phyloP scores from a whole-genome alignment of 441 rosid species.

The Gossypium gossypioides region DNA sequence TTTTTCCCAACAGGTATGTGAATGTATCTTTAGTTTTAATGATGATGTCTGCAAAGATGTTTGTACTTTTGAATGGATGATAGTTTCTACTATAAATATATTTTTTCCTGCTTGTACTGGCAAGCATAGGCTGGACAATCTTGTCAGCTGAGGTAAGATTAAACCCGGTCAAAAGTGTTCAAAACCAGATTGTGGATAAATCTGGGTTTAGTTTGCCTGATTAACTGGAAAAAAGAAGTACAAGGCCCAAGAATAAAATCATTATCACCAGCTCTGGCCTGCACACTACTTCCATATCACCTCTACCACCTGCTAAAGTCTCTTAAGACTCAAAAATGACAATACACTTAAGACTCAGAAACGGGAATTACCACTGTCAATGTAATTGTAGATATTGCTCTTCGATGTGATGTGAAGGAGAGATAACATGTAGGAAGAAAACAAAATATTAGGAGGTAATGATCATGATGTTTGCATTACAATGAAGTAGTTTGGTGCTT shows the following conservation, averaged over 20 bases:
- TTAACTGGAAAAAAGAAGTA: background rate
- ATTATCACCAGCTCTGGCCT: background rate
- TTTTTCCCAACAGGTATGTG: conserved; percentile 80
- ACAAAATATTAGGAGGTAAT: no score
- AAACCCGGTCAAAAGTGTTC: background rate
- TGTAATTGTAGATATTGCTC: no score
- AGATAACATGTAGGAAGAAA: no score
- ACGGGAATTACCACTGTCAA: no score
- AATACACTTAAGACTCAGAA: no score
- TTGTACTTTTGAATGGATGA: background rate
- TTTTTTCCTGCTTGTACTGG: background rate
- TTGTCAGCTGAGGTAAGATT: background rate
- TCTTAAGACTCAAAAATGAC: no score
- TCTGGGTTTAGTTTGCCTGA: background rate
- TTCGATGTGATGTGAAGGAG: no score
- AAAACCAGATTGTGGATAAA: background rate
- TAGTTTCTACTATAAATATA: background rate
- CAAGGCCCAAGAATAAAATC: no score
- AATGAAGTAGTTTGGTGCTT: no score
- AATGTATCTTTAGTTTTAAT: background rate
- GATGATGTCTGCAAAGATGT: background rate
- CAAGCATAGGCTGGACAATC: background rate
- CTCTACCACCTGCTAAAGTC: no score
- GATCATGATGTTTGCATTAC: no score
- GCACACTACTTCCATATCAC: background rate